Percentiles rank a stretch among this genome's conserved stretches.
These are phyloP conservation scores for Infundibulicybe gibba DNA, from an alignment of 768 basidiomycete species.

Conservation along the genomic window DNA sequence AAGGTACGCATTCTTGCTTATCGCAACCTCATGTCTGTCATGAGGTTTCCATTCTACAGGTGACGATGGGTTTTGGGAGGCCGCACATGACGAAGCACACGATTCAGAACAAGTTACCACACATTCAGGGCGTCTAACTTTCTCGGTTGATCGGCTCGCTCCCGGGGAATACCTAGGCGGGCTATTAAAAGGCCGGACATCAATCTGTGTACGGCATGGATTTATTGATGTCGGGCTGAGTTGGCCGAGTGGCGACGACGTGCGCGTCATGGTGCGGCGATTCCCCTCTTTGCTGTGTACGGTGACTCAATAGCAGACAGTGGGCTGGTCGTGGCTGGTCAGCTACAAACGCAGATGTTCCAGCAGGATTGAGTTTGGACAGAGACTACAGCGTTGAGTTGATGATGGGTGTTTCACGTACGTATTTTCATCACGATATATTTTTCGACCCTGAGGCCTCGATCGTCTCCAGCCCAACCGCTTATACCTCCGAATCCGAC, in stretches of 20 bases:
- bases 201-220: constrained; percentile 14
- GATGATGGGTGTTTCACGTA: background rate
- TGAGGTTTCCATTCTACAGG: constrained; percentile 4
- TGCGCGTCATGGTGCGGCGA: background rate
- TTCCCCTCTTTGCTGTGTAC: background rate
- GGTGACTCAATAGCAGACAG: background rate
- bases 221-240: constrained; percentile 14
- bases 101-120: constrained; percentile 6
- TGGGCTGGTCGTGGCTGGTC: too few species aligned
- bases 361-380: too few species aligned
- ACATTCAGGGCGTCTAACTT: constrained; percentile 4
- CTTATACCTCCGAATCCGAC: background rate
- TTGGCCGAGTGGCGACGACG: constrained; percentile 7
- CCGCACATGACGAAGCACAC: background rate
- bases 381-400: too few species aligned
- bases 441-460: background rate
- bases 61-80: constrained; percentile 11
- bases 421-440: background rate
- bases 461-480: background rate
- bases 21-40: constrained; percentile 1
- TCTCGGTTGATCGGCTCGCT: background rate
- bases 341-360: too few species aligned
- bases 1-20: constrained; percentile 20
- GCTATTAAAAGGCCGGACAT: constrained; percentile 5
- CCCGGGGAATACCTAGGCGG: constrained; percentile 2